phyloP scores from a whole-genome alignment of 2,329 filamentous ascomycete genomes.

The Clathrospora elynae region DNA sequence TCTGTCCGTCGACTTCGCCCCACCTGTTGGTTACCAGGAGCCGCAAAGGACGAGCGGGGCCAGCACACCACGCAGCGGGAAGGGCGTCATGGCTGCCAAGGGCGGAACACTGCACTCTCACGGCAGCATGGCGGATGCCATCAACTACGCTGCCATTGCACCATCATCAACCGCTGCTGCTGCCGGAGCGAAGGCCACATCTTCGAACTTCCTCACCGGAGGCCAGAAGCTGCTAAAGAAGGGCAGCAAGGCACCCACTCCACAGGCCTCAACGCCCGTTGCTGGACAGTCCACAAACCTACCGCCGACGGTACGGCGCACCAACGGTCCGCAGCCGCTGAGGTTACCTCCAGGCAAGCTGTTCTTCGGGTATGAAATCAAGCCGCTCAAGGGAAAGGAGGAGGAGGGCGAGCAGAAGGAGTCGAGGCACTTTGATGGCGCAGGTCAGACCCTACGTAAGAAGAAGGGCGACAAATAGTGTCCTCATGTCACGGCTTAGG shows the following conservation, averaged over 20 bases:
- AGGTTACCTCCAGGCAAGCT: constrained; percentile 85
- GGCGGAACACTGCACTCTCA: constrained; percentile 80
- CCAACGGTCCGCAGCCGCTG: constrained; percentile 83
- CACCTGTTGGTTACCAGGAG: constrained; percentile 93
- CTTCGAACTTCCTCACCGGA: constrained; percentile 78
- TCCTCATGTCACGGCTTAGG: too few species aligned
- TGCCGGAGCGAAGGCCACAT: constrained; percentile 64
- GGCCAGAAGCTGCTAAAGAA: constrained; percentile 90
- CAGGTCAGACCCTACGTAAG: constrained; percentile 82
- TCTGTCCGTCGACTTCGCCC: constrained; percentile 92
- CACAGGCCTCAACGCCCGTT: constrained; percentile 64
- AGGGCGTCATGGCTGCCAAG: constrained; percentile 64
- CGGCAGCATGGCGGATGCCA: constrained; percentile 95
- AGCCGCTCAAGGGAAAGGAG: constrained; percentile 79
- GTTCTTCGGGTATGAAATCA: constrained; percentile 95
- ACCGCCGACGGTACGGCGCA: constrained; percentile 55
- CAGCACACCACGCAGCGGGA: constrained; percentile 76
- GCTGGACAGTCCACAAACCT: constrained; percentile 57
- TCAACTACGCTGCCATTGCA: constrained; percentile 92
- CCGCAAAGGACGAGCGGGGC: constrained; percentile 80
- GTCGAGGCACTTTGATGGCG: constrained; percentile 74
- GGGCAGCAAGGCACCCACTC: constrained; percentile 72
- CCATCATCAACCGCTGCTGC: constrained; percentile 72
- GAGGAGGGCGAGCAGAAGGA: constrained; percentile 64
- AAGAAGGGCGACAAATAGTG: constrained; percentile 62